phyloP scores from a whole-genome alignment of 495 filamentous ascomycete species.

The Penicillium robsamsonii region DNA sequence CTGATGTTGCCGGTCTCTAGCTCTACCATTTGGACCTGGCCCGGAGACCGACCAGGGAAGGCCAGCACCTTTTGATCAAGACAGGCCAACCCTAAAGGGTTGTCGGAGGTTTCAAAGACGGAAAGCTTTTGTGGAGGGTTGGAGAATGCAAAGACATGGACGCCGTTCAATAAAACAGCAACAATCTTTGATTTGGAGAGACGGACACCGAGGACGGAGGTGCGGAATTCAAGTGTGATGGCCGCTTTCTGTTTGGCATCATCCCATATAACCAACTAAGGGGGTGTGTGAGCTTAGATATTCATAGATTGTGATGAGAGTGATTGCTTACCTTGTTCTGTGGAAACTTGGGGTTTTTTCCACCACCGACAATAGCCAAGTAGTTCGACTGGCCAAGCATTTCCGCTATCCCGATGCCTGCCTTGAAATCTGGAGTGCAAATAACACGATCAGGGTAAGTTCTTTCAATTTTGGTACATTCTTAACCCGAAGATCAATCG shows the following conservation, averaged over 20 bases:
- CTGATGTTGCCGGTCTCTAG: constrained; percentile 78
- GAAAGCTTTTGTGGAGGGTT: constrained; percentile 69
- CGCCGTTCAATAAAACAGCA: constrained; percentile 75
- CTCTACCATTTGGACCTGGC: constrained; percentile 91
- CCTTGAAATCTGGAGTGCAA: constrained; percentile 67
- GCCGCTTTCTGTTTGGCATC: constrained; percentile 73
- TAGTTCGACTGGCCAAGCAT: constrained; percentile 90
- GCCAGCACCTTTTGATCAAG: constrained; percentile 68
- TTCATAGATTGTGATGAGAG: background rate
- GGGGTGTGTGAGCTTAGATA: constrained; percentile 6
- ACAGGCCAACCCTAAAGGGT: constrained; percentile 77
- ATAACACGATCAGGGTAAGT: background rate
- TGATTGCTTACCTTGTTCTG: constrained; percentile 69
- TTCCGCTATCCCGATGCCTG: constrained; percentile 76
- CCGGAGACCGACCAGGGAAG: constrained; percentile 79
- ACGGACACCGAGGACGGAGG: constrained; percentile 73
- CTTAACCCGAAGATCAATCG: background rate
- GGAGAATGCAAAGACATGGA: constrained; percentile 82
- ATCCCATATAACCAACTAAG: constrained; percentile 86
- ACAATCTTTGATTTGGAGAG: constrained; percentile 76
- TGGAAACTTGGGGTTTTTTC: constrained; percentile 79
- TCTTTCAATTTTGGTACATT: background rate
- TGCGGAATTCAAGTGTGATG: constrained; percentile 70
- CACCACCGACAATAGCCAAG: constrained; percentile 86
- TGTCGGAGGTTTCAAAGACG: constrained; percentile 83